Conservation (phyloP, 331 rosid species). For the Spiraea crenata region DNA sequence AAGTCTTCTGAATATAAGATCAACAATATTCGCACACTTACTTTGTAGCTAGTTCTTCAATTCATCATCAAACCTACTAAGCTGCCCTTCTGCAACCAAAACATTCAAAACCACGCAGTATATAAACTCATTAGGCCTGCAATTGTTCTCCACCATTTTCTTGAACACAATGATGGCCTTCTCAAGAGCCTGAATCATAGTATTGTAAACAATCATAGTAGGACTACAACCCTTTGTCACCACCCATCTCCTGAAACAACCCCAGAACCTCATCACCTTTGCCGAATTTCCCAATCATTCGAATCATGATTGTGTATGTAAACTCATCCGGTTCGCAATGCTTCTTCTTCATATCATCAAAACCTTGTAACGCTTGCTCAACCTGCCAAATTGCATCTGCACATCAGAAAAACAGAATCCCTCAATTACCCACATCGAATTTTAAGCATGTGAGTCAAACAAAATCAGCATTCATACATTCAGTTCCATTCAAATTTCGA, state of each 20-base stretch:
- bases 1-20: neutral
- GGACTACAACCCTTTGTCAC: constrained; percentile 53
- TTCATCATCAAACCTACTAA: constrained; percentile 85
- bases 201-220: constrained; percentile 66
- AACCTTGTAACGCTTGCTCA: no score
- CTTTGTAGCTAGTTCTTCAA: constrained; percentile 83
- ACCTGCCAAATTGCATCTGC: no score
- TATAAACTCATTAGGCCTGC: constrained; percentile 80
- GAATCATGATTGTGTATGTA: constrained; percentile 84
- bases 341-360: no score
- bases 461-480: no score
- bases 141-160: constrained; percentile 69
- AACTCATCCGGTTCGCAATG: constrained; percentile 79
- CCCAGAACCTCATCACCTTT: constrained; percentile 49
- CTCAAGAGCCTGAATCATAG: constrained; percentile 78
- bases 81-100: no score
- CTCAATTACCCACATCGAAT: no score
- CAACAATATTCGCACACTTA: constrained; percentile 30
- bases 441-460: no score
- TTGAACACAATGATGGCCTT: constrained; percentile 62
- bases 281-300: constrained; percentile 72
- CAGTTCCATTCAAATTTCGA: no score
- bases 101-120: constrained; percentile 67
- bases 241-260: no score
- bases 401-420: no score